phyloP scores from a whole-genome alignment of 2,329 filamentous ascomycete genomes.

The Trichoderma sp. region DNA sequence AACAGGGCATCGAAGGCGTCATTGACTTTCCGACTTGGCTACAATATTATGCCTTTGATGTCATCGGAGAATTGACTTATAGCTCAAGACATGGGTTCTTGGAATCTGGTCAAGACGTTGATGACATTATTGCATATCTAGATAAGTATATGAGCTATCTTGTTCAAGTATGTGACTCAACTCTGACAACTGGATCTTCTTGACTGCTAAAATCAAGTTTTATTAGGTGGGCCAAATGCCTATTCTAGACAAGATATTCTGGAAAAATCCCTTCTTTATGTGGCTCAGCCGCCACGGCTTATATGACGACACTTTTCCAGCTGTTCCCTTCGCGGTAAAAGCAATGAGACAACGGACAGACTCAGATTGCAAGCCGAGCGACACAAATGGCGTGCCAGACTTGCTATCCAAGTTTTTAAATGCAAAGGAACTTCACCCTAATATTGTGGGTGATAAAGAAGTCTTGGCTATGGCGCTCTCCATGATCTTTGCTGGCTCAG shows the following conservation, averaged over 20 bases:
- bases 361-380: too few species aligned
- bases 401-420: too few species aligned
- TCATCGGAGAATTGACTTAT: background rate
- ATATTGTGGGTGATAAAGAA: background rate
- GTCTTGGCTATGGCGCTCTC: background rate
- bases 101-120: too few species aligned
- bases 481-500: background rate
- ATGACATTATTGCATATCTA: too few species aligned
- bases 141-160: too few species aligned
- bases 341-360: too few species aligned
- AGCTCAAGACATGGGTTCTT: too few species aligned
- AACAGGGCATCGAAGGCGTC: too few species aligned
- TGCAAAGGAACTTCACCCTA: background rate
- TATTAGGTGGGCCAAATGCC: background rate
- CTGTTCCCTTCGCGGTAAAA: background rate
- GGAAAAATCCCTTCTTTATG: background rate
- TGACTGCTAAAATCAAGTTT: too few species aligned
- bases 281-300: background rate
- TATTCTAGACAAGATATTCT: background rate
- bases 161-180: too few species aligned
- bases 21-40: background rate
- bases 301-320: background rate
- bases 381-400: too few species aligned
- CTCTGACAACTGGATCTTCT: too few species aligned
- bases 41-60: background rate